Evolutionary conservation across 2,329 filamentous ascomycete species (phyloP).

Genomic region (Calonectria hawksworthii): DNA sequence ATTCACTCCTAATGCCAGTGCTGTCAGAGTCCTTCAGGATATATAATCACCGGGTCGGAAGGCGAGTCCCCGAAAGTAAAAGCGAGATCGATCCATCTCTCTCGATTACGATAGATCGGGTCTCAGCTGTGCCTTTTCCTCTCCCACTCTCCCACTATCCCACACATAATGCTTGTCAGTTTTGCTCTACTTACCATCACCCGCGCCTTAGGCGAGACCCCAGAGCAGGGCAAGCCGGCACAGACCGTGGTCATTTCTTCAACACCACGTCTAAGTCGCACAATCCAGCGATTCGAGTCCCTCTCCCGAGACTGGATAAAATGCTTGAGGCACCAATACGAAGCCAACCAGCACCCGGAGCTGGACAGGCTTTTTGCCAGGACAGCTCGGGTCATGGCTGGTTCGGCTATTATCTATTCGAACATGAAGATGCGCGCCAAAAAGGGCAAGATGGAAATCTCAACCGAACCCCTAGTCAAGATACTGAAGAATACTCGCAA

Average conservation of each 20-base stretch:
- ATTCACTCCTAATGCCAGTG: not conserved
- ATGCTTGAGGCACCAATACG: constrained; percentile 19
- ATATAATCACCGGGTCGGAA: constrained; percentile 11
- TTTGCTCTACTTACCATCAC: constrained; percentile 32
- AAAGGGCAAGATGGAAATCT: constrained; percentile 14
- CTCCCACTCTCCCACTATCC: not conserved
- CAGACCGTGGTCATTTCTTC: constrained; percentile 15
- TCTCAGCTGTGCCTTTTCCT: constrained; percentile 1
- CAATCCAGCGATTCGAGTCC: constrained; percentile 29
- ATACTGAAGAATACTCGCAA: constrained; percentile 30
- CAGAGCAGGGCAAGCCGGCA: constrained; percentile 28
- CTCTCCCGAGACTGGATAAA: constrained; percentile 26
- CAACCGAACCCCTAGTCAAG: constrained; percentile 21
- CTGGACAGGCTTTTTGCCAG: constrained; percentile 26
- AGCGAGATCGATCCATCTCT: not conserved
- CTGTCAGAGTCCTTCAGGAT: not conserved
- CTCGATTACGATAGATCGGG: constrained; percentile 6
- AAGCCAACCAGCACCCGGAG: constrained; percentile 15
- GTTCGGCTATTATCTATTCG: constrained; percentile 27
- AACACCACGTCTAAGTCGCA: constrained; percentile 21
- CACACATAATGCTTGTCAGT: constrained; percentile 29
- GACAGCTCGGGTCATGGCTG: constrained; percentile 30
- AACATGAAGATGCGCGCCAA: constrained; percentile 33
- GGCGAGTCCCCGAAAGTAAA: not conserved
- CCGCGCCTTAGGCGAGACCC: constrained; percentile 32